Evolutionary conservation across 2,329 filamentous ascomycete species (phyloP).

Genomic region (Penicillium glabrum): DNA sequence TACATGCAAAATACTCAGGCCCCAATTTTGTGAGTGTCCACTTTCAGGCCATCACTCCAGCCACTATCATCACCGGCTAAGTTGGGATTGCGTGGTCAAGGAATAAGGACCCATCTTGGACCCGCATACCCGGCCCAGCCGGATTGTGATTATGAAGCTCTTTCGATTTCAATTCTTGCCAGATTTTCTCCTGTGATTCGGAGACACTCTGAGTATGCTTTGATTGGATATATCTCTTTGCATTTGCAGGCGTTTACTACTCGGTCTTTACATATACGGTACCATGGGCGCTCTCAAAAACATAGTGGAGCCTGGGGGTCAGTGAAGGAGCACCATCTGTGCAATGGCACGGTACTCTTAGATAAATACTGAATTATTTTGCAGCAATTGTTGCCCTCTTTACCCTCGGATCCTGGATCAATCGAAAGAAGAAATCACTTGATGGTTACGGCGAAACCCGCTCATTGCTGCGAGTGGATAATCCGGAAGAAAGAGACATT

Average conservation of each 20-base stretch:
- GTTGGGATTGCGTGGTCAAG: neutral
- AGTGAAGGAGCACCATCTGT: neutral
- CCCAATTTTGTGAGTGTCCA: neutral
- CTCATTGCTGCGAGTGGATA: neutral
- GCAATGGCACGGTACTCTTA: neutral
- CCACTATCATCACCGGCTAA: neutral
- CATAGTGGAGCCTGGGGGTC: slow-evolving; percentile 7
- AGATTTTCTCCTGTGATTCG: neutral
- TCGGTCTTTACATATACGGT: neutral
- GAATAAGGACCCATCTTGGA: neutral
- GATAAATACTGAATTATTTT: neutral
- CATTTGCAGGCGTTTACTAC: neutral
- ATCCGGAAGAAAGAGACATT: neutral
- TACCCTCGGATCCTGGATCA: slow-evolving; percentile 6
- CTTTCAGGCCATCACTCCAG: neutral
- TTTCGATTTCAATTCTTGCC: neutral
- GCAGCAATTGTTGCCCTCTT: slow-evolving; percentile 7
- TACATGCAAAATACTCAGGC: neutral
- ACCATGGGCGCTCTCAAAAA: slow-evolving; percentile 4
- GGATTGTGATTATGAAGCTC: neutral
- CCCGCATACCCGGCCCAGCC: neutral
- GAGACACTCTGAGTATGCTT: neutral
- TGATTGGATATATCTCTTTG: neutral
- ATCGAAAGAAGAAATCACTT: neutral
- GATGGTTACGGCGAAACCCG: neutral